Evolutionary conservation across 768 basidiomycete genomes (phyloP).

Genomic region (Albatrellus ellisii): DNA sequence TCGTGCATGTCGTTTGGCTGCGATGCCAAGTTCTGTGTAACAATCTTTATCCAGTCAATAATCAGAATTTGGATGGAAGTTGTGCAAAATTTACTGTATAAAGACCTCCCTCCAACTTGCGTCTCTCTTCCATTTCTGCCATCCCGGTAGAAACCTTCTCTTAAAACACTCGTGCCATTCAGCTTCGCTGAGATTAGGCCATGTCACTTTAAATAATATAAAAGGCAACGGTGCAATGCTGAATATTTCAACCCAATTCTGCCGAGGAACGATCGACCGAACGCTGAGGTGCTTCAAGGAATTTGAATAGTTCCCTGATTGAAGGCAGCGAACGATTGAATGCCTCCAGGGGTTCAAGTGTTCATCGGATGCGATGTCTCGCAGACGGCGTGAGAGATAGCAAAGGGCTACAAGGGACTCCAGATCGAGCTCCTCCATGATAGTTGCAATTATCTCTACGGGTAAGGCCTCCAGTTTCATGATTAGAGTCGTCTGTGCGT

Average conservation of each 20-base stretch:
- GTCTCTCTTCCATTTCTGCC: slow-evolving; percentile 57
- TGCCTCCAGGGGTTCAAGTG: slow-evolving; percentile 65
- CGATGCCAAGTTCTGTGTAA: slow-evolving; percentile 61
- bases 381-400: slow-evolving; percentile 46
- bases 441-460: slow-evolving; percentile 66
- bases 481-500: not conserved
- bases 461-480: slow-evolving; percentile 31
- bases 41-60: slow-evolving; percentile 26
- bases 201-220: slow-evolving; percentile 51
- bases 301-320: slow-evolving; percentile 31
- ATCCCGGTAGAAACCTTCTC: slow-evolving; percentile 64
- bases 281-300: slow-evolving; percentile 48
- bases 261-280: slow-evolving; percentile 49
- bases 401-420: slow-evolving; percentile 43
- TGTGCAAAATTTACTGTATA: slow-evolving; percentile 36
- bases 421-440: slow-evolving; percentile 57
- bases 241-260: slow-evolving; percentile 72
- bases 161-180: slow-evolving; percentile 73
- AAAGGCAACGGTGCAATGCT: slow-evolving; percentile 47
- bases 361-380: slow-evolving; percentile 44
- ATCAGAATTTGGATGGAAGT: slow-evolving; percentile 5
- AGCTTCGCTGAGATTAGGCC: slow-evolving; percentile 48
- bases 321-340: slow-evolving; percentile 51
- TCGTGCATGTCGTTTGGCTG: slow-evolving; percentile 51
- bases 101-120: slow-evolving; percentile 51